Base-by-base conservation (phyloP, 345 rosid genomes). In the Jatropha curcas region DNA sequence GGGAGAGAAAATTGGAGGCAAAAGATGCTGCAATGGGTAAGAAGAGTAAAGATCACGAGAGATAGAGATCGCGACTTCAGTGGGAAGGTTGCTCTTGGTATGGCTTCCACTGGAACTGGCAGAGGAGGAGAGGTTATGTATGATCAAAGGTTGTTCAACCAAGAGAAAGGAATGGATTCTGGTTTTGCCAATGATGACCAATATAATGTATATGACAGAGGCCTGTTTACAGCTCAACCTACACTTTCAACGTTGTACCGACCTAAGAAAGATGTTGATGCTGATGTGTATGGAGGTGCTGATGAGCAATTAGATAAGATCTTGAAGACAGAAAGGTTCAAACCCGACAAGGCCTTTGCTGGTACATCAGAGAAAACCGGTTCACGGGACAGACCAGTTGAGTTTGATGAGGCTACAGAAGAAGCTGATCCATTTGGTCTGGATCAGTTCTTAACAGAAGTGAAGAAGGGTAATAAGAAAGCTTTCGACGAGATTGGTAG, bases 91-190 rank as follows among this genome's bases (percentile, higher is more conserved):
- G 99, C 98, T 67, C 93, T 93, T 43, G 97, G 97, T 62, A 93
- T 92, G 99, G 99, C 98, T 24, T 83, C 94, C 45, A 78, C 93
- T 1, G 99, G 98, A 60, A 83, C 82, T 11, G 89, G 80, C 39
- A 86, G 85, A 84, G 97, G 92, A 3, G 98, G 97, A 45, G 99
- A 95, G 77, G 97, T 95, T 74, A 88, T 88, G 91, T 93, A 93
- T 58, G 99, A 95, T 39, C 94, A 91, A 58, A 79, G 99, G 55
- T 79, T 95, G 76, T 95, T 95, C 75, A 92, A 93, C 86, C 99
- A 95, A 65, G 97, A 93, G 77, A 95, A 95, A 80, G 99, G 99
- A 64, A 92, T 93, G 99, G 97, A 84, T 71, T 95, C 98, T 25
- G 99, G 99, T 33, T 95, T 95, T 71, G 89, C 90, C 27, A 81